These are phyloP conservation scores for Purshia tridentata DNA, from an alignment of 306 rosid species.

Conservation along the genomic window DNA sequence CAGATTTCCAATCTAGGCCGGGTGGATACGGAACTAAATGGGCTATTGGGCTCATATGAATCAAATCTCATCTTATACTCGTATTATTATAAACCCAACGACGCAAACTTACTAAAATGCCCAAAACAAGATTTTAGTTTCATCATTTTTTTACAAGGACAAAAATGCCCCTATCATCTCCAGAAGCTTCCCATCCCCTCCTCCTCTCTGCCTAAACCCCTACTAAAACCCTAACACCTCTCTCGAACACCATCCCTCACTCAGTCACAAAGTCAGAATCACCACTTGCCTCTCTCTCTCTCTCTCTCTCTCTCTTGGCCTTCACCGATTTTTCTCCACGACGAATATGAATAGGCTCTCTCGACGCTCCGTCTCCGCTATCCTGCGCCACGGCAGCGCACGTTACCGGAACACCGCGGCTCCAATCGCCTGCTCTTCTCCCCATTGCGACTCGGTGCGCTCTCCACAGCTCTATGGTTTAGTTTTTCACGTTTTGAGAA, in stretches of 20 bases:
- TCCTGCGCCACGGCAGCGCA: constrained; percentile 52
- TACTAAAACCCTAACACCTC: constrained; percentile 58
- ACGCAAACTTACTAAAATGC: constrained; percentile 2
- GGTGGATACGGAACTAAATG: too few species aligned
- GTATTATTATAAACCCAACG: neutral
- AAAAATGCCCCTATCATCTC: constrained; percentile 31
- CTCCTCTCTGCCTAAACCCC: constrained; percentile 34
- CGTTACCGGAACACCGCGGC: constrained; percentile 35
- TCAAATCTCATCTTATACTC: neutral
- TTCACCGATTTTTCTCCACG: neutral
- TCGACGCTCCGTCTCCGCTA: constrained; percentile 58
- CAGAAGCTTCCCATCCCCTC: constrained; percentile 62
- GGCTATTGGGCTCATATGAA: neutral
- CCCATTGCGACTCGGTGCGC: constrained; percentile 35
- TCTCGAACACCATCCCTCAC: neutral
- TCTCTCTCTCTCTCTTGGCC: neutral
- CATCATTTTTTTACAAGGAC: neutral
- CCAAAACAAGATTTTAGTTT: neutral
- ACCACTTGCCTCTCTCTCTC: neutral
- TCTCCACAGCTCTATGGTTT: neutral
- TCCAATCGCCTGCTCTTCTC: constrained; percentile 44
- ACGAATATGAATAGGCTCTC: constrained; percentile 65
- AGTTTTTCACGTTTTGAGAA: neutral
- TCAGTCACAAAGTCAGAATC: neutral
- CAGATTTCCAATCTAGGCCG: neutral